A percentile compares a stretch with the other conserved stretches of the same genome.
Conservation (phyloP, 495 filamentous ascomycete species). For the Astrothelium subdiscretum region DNA sequence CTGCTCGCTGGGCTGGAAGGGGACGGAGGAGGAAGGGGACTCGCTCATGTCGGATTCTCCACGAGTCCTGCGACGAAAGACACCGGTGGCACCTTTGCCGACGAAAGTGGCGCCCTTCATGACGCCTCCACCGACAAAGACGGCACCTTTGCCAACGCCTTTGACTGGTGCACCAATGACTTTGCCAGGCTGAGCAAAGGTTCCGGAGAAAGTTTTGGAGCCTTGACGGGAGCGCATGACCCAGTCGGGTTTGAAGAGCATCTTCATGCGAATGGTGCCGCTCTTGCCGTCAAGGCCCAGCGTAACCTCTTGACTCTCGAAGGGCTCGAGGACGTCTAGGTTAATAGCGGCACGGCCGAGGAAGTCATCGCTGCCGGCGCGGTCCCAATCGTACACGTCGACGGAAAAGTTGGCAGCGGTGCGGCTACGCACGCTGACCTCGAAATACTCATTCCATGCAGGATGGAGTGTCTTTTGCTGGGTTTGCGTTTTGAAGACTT, state of each 20-base stretch:
- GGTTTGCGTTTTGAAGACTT: conserved; percentile 82
- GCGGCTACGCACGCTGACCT: conserved; percentile 65
- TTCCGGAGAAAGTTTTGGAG: conserved; percentile 85
- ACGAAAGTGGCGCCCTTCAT: conserved; percentile 82
- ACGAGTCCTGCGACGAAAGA: conserved; percentile 45
- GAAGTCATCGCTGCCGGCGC: conserved; percentile 81
- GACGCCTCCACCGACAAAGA: conserved; percentile 56
- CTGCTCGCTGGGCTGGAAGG: background rate
- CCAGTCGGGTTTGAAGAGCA: conserved; percentile 92
- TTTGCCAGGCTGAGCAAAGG: conserved; percentile 81
- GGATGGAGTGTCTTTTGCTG: conserved; percentile 96
- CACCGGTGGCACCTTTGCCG: conserved; percentile 43
- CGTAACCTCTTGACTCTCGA: conserved; percentile 57
- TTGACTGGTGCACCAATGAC: conserved; percentile 90
- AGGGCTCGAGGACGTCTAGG: conserved; percentile 73
- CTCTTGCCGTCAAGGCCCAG: conserved; percentile 83
- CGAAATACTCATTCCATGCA: conserved; percentile 92
- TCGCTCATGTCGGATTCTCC: background rate
- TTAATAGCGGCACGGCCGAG: conserved; percentile 69
- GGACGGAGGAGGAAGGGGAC: background rate
- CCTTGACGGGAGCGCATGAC: conserved; percentile 80
- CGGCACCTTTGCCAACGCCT: conserved; percentile 64
- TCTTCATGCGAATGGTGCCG: conserved; percentile 64
- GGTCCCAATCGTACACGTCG: conserved; percentile 88
- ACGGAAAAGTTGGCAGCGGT: conserved; percentile 78